Base-by-base conservation (phyloP, 495 filamentous ascomycete genomes). In the Penicillium bialowiezense region DNA sequence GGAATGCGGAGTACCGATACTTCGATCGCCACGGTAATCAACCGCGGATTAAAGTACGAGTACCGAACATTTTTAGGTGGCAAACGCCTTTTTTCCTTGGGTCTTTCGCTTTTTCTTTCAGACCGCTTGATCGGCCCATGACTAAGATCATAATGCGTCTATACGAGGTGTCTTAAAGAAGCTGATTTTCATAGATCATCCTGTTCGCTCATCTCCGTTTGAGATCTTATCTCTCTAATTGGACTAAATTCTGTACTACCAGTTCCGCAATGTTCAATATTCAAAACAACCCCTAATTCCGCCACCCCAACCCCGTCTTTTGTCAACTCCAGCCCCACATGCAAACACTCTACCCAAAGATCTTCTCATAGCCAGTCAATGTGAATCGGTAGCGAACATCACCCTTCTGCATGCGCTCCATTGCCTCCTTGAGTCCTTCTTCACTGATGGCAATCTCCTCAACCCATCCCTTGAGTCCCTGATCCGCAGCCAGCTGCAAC, bases 381-480 rank as follows among this genome's bases (percentile, higher is more conserved):
- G 83, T 83, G 49, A 87, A 83, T 41, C 87, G 73, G 63, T 85
- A 89, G 53, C 71, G 73, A 21, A 89, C 84, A 58, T 89, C 84
- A 40, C 82, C 88, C 48, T 86, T 84, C 48, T 84, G 70, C 57
- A 96, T 78, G 45, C 80, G 76, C 59, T 75, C 58, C 58, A 95
- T 77, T 2, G 82, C 83, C 67, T 83, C 75, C 55, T 79, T 79
- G 59, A 89, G 75, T 5, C 86, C 85, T 65, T 85, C 77, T 48
- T 81, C 81, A 48, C 77, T 80, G 55, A 96, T 85, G 26, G 81
- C 72, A 31, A 93, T 75, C 60, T 84, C 82, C 74, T 96, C 78
- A 18, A 96, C 86, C 86, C 87, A 90, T 24, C 84, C 81, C 73
- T 85, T 84, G 48, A 96, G 78, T 2, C 84, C 83, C 80, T 89